Evolutionary conservation across 2,329 filamentous ascomycete species (phyloP).

Genomic region (Diaporthe nobilis): DNA sequence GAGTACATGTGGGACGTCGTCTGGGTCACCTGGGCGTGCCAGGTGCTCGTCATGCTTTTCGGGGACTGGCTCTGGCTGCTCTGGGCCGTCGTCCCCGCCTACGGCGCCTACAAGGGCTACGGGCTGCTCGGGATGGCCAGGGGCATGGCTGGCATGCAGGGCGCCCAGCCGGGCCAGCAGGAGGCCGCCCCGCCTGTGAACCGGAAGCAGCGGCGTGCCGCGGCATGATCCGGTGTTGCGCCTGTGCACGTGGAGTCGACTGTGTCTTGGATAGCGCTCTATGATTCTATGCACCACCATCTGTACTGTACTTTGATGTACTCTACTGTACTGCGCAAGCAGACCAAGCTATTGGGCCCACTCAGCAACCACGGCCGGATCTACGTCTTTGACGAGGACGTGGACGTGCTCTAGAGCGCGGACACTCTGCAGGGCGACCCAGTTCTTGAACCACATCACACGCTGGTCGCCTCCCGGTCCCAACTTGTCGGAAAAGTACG

Average conservation of each 20-base stretch:
- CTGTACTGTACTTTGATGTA: conserved; percentile 16
- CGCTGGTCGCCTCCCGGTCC: conserved; percentile 62
- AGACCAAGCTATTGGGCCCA: conserved; percentile 66
- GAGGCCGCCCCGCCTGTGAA: conserved; percentile 60
- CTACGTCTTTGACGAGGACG: conserved; percentile 73
- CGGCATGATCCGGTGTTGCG: conserved; percentile 50
- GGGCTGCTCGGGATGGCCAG: conserved; percentile 68
- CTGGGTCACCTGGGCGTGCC: conserved; percentile 91
- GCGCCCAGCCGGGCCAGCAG: conserved; percentile 51
- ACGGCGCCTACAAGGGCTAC: conserved; percentile 67
- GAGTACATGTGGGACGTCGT: conserved; percentile 99
- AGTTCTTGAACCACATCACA: conserved; percentile 94
- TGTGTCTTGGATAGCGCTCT: not conserved
- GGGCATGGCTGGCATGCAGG: conserved; percentile 65
- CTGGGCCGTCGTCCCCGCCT: conserved; percentile 69
- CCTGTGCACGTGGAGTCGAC: not conserved
- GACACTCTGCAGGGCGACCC: conserved; percentile 89
- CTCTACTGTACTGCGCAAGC: conserved; percentile 46
- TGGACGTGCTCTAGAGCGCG: conserved; percentile 92
- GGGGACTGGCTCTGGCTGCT: conserved; percentile 82
- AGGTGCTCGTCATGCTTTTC: conserved; percentile 79
- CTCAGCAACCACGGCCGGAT: conserved; percentile 64
- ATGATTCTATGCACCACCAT: conserved; percentile 15
- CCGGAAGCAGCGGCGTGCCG: conserved; percentile 68
- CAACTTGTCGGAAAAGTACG: conserved; percentile 75